Percentiles rank a stretch among this genome's conserved stretches.
These are phyloP conservation scores for Monilinia polystroma DNA, from an alignment of 2,329 filamentous ascomycete species.

Conservation along the genomic window DNA sequence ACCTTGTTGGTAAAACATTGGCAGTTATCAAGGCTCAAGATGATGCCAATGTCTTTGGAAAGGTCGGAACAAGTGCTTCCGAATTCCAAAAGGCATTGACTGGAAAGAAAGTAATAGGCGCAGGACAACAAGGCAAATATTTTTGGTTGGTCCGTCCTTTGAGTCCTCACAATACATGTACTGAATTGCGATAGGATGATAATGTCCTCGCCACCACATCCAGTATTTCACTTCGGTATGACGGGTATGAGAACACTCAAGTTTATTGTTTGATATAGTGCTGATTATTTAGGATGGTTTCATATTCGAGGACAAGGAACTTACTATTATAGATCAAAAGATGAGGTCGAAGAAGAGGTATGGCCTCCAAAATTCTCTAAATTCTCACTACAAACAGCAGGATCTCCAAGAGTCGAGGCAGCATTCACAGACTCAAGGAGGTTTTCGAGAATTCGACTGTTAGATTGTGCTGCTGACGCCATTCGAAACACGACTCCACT, in stretches of 20 bases:
- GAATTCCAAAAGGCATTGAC: constrained; percentile 72
- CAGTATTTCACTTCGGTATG: constrained; percentile 85
- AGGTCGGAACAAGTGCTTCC: constrained; percentile 75
- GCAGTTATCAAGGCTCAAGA: constrained; percentile 68
- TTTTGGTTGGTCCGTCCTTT: constrained; percentile 62
- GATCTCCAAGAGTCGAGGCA: constrained; percentile 54
- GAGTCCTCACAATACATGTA: neutral
- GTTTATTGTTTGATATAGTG: constrained; percentile 7
- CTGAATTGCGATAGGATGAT: constrained; percentile 53
- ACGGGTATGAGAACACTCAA: constrained; percentile 46
- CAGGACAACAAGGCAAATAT: constrained; percentile 91
- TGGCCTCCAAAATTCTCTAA: constrained; percentile 95
- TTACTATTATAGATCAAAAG: constrained; percentile 72
- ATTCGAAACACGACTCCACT: constrained; percentile 77
- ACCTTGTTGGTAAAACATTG: constrained; percentile 82
- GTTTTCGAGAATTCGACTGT: constrained; percentile 74
- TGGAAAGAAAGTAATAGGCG: constrained; percentile 68
- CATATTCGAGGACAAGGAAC: constrained; percentile 78
- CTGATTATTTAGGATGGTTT: constrained; percentile 63
- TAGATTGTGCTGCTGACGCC: constrained; percentile 73
- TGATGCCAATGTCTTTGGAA: constrained; percentile 85
- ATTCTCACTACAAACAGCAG: constrained; percentile 69
- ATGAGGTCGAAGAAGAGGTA: constrained; percentile 45
- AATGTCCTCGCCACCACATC: constrained; percentile 74
- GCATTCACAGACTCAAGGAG: constrained; percentile 85